phyloP scores from a whole-genome alignment of 2,329 filamentous ascomycete genomes.

The Lasiodiplodia citricola region DNA sequence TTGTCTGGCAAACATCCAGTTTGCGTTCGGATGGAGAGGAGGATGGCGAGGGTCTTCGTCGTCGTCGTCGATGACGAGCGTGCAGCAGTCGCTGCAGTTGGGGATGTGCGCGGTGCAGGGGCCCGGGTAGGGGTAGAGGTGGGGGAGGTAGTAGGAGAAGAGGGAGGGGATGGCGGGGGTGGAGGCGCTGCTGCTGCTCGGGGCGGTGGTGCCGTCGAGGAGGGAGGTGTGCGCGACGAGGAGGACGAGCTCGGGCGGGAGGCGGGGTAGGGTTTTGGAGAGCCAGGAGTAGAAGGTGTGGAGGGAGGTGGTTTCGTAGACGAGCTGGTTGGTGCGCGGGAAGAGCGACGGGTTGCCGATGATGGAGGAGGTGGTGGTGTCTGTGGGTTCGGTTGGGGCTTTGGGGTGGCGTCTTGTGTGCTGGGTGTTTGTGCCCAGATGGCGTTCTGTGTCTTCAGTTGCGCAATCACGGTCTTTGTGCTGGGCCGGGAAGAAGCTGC shows the following conservation, averaged over 20 bases:
- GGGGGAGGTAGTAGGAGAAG: not conserved
- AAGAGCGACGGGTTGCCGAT: not conserved
- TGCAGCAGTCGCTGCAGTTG: not conserved
- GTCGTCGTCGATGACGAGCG: not conserved
- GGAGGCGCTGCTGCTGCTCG: not conserved
- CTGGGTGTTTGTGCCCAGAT: not conserved
- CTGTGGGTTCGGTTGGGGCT: not conserved
- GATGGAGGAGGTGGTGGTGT: not conserved
- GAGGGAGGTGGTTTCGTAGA: not conserved
- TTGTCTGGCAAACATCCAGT: too few species aligned
- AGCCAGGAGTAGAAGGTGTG: not conserved
- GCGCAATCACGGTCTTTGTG: not conserved
- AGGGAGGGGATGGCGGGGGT: not conserved
- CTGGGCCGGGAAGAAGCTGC: not conserved
- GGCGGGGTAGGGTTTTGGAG: not conserved
- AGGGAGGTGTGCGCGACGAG: not conserved
- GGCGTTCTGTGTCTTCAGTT: fast-evolving
- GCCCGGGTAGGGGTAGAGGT: not conserved
- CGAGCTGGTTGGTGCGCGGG: not conserved
- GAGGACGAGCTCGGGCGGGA: not conserved
- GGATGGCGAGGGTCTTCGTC: too few species aligned
- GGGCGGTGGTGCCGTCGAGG: not conserved
- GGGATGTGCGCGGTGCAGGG: not conserved
- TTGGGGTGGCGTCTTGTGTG: not conserved
- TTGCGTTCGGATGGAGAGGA: too few species aligned